A percentile compares a stretch with the other conserved stretches of the same genome.
Evolutionary conservation across 768 basidiomycete genomes (phyloP).

Genomic region (Dentipellis sp.): DNA sequence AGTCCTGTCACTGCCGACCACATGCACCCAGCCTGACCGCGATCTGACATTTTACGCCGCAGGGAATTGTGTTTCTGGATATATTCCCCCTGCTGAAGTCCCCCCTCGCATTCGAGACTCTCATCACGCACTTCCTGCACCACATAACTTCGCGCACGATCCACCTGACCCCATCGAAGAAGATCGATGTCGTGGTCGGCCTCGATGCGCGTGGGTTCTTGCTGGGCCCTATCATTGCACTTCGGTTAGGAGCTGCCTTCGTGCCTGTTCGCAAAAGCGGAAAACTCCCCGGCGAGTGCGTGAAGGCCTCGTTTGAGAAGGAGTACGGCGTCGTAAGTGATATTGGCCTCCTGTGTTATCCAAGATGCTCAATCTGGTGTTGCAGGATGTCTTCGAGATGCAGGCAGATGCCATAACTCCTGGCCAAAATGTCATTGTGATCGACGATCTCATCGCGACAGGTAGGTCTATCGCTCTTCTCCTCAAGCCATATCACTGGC

Average conservation of each 20-base stretch:
- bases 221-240: slow-evolving; percentile 85
- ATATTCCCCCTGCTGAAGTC: slow-evolving; percentile 89
- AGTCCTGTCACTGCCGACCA: slow-evolving; percentile 3
- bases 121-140: slow-evolving; percentile 83
- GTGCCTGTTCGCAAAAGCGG: slow-evolving; percentile 92
- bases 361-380: background rate
- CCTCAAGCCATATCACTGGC: background rate
- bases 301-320: slow-evolving; percentile 72
- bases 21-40: background rate
- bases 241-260: slow-evolving; percentile 87
- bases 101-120: slow-evolving; percentile 80
- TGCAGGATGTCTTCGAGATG: slow-evolving; percentile 91
- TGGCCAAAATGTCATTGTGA: slow-evolving; percentile 76
- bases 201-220: slow-evolving; percentile 96
- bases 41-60: background rate
- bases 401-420: slow-evolving; percentile 77
- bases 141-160: slow-evolving; percentile 78
- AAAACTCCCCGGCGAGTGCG: slow-evolving; percentile 86
- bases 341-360: background rate
- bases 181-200: slow-evolving; percentile 88
- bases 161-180: slow-evolving; percentile 45
- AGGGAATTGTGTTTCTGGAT: slow-evolving; percentile 92
- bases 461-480: slow-evolving; percentile 39
- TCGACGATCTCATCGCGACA: slow-evolving; percentile 96
- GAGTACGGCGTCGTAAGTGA: slow-evolving; percentile 78